Base-by-base conservation (phyloP, 768 basidiomycete species). In the Sarcomyxa edulis region DNA sequence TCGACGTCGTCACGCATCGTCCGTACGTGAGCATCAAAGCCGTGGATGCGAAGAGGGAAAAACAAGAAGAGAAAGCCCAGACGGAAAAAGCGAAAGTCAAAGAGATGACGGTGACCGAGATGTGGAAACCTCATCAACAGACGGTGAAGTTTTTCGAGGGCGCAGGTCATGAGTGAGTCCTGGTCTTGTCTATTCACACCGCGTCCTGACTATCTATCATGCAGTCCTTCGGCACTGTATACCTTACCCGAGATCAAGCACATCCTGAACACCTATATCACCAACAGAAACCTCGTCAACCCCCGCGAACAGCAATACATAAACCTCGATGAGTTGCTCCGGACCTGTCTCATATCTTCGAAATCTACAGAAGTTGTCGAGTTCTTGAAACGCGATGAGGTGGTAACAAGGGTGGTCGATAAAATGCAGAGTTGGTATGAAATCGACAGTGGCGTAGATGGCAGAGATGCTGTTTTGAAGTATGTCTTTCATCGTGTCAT, bases 401-500 rank as follows among this genome's bases (percentile, higher is more conserved):
- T 83, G 8, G 54, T 69, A 5, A 69, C 66, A 44, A 66, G 63
- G 18, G 53, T 92, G 12, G 46, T 73, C 11, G 63, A 71, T 3
- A 72, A 71, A 42, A 91, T 92, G 89, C 87, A 91, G 53, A 54
- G 55, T 18, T 92, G 85, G 85, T 71, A 90, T 46, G 76, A 81
- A 53, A 60, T 90, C 12, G 55, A 50, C 19, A n/a, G n/a, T n/a
- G n/a, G n/a, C n/a, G 66, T 60, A 1, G 74, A 73, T 4, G 77
- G 76, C 1, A 69, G 66, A 28, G 80, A 84, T n/a, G 49, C 63
- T 0, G 55, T 81, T 1, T 52, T 67, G 39, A 86, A 78, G 87
- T 86, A 37, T 7, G 81, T 42, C 18, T 12, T 19, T 16, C 35
- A n/a, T n/a, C n/a, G n/a, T 25, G 33, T 23, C 30, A n/a, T 15